phyloP scores from a whole-genome alignment of 257 asterid species.

The Salvia rosmarinus region DNA sequence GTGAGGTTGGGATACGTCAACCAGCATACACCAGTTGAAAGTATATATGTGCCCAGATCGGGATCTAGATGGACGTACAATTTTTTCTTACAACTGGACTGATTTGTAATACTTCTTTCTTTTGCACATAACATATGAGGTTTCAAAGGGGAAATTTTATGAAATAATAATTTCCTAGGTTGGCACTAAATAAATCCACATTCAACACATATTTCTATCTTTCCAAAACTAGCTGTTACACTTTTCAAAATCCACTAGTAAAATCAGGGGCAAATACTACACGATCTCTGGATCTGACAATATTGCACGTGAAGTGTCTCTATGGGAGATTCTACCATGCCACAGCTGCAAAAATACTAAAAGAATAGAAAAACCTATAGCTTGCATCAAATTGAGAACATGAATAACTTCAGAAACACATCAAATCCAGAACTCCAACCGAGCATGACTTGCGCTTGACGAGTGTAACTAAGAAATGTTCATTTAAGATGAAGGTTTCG shows the following conservation, averaged over 20 bases:
- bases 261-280: neutral
- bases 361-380: constrained; percentile 13
- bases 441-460: neutral
- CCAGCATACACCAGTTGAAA: constrained; percentile 4
- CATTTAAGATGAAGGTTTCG: neutral
- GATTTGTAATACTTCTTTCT: constrained; percentile 6
- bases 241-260: constrained; percentile 15
- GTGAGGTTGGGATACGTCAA: too few species aligned
- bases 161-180: neutral
- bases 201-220: constrained; percentile 1
- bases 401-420: constrained; percentile 1
- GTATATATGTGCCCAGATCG: neutral
- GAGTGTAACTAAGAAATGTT: neutral
- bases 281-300: constrained; percentile 2
- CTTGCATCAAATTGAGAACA: constrained; percentile 24
- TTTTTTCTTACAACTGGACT: neutral
- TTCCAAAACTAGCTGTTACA: constrained; percentile 18
- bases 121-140: neutral
- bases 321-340: neutral
- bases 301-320: neutral
- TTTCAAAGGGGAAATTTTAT: constrained; percentile 2
- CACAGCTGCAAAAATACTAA: constrained; percentile 5
- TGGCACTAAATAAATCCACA: neutral
- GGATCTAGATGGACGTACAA: constrained; percentile 5
- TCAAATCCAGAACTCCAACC: constrained; percentile 10